Percentiles rank a stretch among this genome's conserved stretches.
Evolutionary conservation across 176 grass and related monocot species (phyloP).

Genomic region (Alopecurus myosuroides): DNA sequence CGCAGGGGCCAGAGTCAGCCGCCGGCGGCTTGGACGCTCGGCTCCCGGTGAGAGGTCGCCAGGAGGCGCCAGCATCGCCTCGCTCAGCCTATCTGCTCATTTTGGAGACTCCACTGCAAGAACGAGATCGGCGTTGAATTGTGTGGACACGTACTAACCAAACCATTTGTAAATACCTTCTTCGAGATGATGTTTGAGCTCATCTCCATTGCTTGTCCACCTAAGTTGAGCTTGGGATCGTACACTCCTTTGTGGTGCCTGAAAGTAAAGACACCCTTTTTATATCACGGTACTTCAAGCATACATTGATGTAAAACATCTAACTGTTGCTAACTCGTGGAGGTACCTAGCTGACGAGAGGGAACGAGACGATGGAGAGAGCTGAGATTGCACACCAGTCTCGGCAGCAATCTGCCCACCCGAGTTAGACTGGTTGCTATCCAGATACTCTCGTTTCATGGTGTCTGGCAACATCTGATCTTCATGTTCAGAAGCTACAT

Average conservation of each 20-base stretch:
- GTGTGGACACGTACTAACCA: no score
- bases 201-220: constrained; percentile 29
- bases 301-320: background rate
- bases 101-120: no score
- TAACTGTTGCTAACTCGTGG: background rate
- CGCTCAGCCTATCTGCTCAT: no score
- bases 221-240: constrained; percentile 50
- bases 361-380: constrained; percentile 64
- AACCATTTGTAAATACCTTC: constrained; percentile 48
- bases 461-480: constrained; percentile 33
- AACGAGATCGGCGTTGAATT: no score
- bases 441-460: constrained; percentile 34
- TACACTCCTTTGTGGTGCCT: constrained; percentile 54
- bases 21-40: no score
- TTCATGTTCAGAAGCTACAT: constrained; percentile 15
- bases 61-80: no score
- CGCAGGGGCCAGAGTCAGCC: no score
- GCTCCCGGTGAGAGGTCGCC: no score
- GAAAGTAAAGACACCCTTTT: constrained; percentile 14
- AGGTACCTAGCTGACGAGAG: constrained; percentile 66
- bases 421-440: constrained; percentile 39
- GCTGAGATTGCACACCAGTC: constrained; percentile 44
- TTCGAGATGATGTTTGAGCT: constrained; percentile 67
- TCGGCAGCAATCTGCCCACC: constrained; percentile 34
- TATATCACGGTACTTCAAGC: background rate